Percentiles rank a stretch among this genome's conserved stretches.
Evolutionary conservation across 164 flowering plant genomes (phyloP).

Genomic region (Stephania yunnanensis): DNA sequence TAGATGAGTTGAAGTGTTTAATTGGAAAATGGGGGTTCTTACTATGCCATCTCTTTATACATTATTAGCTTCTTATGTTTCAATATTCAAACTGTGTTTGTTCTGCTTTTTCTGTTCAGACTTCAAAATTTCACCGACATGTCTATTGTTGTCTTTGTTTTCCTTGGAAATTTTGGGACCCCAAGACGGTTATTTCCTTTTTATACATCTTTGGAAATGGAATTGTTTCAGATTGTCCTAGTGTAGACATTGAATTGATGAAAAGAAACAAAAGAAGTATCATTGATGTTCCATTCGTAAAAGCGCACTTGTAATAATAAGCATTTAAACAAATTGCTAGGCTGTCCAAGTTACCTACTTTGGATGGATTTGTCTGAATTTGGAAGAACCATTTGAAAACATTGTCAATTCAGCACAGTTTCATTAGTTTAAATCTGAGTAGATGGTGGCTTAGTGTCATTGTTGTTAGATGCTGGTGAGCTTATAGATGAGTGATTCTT

Average conservation of each 20-base stretch:
- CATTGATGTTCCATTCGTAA: not conserved
- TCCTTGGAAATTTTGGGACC: too few relatives aligned
- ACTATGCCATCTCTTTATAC: not conserved
- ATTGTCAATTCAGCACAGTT: not conserved
- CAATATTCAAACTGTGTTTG: not conserved
- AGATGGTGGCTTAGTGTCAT: not conserved
- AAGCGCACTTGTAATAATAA: not conserved
- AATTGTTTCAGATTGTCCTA: constrained; percentile 1
- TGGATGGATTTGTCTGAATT: not conserved
- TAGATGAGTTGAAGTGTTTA: not conserved
- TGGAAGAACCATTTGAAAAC: not conserved
- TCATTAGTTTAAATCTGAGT: not conserved
- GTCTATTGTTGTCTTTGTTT: not conserved
- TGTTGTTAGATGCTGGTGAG: not conserved
- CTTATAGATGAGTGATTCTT: constrained; percentile 1
- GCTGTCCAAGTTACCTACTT: not conserved
- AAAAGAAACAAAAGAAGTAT: not conserved
- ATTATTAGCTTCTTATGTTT: not conserved
- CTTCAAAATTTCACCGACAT: not conserved
- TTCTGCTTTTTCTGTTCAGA: not conserved
- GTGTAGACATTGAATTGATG: constrained; percentile 3
- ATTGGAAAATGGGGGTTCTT: constrained; percentile 5
- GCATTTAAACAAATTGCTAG: not conserved
- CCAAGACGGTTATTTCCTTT: not conserved
- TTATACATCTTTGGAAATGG: not conserved